Base-by-base conservation (phyloP, 2,329 filamentous ascomycete species). In the Scedosporium minutisporum region DNA sequence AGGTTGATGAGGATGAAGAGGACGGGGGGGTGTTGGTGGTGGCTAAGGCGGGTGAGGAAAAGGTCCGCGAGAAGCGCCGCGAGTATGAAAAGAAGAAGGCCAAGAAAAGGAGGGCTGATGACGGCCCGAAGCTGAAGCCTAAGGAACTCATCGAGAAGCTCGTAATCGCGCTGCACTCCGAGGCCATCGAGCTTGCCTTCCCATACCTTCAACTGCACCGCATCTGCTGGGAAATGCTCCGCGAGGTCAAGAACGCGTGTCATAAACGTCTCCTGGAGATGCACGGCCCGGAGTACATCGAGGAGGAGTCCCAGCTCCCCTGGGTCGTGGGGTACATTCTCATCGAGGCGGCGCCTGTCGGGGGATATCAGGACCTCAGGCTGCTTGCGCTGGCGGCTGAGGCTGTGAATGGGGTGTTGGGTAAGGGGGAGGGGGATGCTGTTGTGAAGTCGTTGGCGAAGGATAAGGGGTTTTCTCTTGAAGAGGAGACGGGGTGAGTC, bases 141-240 rank as follows among this genome's bases (percentile, higher is more conserved):
- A 66, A 67, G 3, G 53, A 72, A 21, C 70, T 78, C 0, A 66
- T 77, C 25, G 58, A 68, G 51, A 61, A 64, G 3, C 69, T 80
- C 2, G 65, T 67, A 2, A 63, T 72, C 10, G 68, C 73, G 0
- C 68, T 80, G 2, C 66, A 76, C 1, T 67, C 65, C 6, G 78
- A 80, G 64, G 62, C 69, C 0, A 3, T 73, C 1, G 73, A 77
- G 64, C 60, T 78, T 4, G 65, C 66, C 0, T 76, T 78, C 59
- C 75, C 78, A n/a, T 77, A 77, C 62, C 65, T 78, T 33, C 14
- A 57, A 4, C 66, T 81, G 64, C 78, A 80, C 65, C 71, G 72
- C 3, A 61, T 63, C 27, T 76, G 73, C 68, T 80, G 76, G 76
- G 64, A 63, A 14, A 57, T 77, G 2, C 71, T 81, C 9, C 68